A percentile compares a stretch with the other conserved stretches of the same genome.
Evolutionary conservation across 1,284 basidiomycete genomes (phyloP).

Genomic region (Garcileccinum viscosum): DNA sequence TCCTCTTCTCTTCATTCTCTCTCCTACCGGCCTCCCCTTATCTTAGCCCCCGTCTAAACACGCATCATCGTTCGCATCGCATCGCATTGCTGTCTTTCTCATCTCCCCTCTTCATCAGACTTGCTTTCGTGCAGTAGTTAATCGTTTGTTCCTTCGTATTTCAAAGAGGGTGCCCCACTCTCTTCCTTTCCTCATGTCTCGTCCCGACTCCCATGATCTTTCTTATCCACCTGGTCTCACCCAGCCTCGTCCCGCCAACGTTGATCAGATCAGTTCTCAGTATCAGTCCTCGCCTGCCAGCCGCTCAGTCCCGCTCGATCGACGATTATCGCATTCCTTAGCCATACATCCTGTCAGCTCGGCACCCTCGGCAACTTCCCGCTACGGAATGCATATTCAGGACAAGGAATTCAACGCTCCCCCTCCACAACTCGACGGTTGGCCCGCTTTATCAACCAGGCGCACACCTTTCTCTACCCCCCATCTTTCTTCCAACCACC

Average conservation of each 20-base stretch:
- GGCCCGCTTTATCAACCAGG: slow-evolving; percentile 51
- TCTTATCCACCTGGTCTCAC: slow-evolving; percentile 47
- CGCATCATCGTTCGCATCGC: slow-evolving; percentile 38
- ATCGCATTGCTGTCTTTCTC: slow-evolving; percentile 44
- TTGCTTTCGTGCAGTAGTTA: slow-evolving; percentile 43
- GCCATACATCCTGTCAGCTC: slow-evolving; percentile 20
- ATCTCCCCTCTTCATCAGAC: slow-evolving; percentile 24
- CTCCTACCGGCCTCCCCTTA: slow-evolving; percentile 26
- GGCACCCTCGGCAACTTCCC: slow-evolving; percentile 37
- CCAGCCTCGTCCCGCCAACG: slow-evolving; percentile 22
- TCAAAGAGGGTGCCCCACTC: slow-evolving; percentile 11
- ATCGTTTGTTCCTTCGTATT: slow-evolving; percentile 34
- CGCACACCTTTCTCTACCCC: slow-evolving; percentile 42
- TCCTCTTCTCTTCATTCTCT: slow-evolving; percentile 19
- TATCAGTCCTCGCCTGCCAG: slow-evolving; percentile 22
- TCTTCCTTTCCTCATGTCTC: slow-evolving; percentile 41
- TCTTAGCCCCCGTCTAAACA: slow-evolving; percentile 42
- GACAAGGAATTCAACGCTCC: slow-evolving; percentile 43
- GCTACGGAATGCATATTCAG: slow-evolving; percentile 41
- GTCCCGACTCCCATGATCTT: slow-evolving; percentile 49
- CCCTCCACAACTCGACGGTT: slow-evolving; percentile 31
- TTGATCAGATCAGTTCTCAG: slow-evolving; percentile 23
- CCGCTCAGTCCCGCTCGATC: slow-evolving; percentile 27
- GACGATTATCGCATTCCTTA: slow-evolving; percentile 24
- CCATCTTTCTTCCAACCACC: slow-evolving; percentile 40